Evolutionary conservation across 495 filamentous ascomycete species (phyloP).

Genomic region (Talaromyces nanjingensis): DNA sequence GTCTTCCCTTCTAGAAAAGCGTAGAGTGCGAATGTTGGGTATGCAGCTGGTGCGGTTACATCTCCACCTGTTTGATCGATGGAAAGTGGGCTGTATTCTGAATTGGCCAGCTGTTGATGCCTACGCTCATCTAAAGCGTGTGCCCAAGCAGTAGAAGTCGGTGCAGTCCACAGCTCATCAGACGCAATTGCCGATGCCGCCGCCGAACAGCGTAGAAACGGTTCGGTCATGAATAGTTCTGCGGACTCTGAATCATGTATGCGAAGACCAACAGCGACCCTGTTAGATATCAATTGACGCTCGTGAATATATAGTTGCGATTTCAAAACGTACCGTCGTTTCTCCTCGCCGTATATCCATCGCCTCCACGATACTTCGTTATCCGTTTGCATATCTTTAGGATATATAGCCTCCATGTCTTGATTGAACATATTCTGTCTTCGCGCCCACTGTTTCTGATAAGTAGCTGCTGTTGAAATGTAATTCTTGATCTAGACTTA

Average conservation of each 20-base stretch:
- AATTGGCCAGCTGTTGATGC: not conserved
- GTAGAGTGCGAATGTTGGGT: conserved; percentile 18
- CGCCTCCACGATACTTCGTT: conserved; percentile 12
- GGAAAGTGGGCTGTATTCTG: not conserved
- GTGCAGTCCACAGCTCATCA: conserved; percentile 24
- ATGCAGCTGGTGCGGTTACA: not conserved
- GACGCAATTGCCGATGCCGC: conserved; percentile 16
- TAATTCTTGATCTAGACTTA: not conserved
- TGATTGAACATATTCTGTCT: conserved; percentile 4
- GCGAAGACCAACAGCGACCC: conserved; percentile 21
- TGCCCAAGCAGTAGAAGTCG: conserved; percentile 24
- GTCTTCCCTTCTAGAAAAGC: conserved; percentile 18
- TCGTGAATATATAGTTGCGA: not conserved
- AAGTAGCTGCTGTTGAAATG: not conserved
- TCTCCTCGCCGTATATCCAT: conserved; percentile 11
- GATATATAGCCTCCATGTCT: not conserved
- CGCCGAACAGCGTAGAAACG: conserved; percentile 19
- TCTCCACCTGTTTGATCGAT: no score
- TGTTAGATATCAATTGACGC: conserved; percentile 7
- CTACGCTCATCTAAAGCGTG: conserved; percentile 8
- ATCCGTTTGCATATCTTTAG: conserved; percentile 11
- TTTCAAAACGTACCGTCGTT: conserved; percentile 17
- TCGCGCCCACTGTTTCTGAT: conserved; percentile 20
- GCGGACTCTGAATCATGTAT: conserved; percentile 32
- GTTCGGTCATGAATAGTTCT: conserved; percentile 25